These are phyloP conservation scores for Phytophthora sp. DNA, from an alignment of 352 stramenopile genomes.

Conservation along the genomic window DNA sequence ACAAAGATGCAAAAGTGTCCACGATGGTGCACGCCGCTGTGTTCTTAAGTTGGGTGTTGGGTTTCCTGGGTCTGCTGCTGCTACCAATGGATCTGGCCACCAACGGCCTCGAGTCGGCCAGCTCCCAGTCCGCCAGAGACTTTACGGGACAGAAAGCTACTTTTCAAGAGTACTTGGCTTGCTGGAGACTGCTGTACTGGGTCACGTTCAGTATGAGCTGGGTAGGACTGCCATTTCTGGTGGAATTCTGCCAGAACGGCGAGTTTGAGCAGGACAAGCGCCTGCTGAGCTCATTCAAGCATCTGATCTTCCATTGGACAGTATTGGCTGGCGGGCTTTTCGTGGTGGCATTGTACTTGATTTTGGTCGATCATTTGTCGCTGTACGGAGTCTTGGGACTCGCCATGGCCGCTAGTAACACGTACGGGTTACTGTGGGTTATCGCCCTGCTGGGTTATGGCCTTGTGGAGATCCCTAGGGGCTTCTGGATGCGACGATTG, in stretches of 20 bases:
- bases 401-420: slow-evolving; percentile 68
- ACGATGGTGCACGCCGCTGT: slow-evolving; percentile 45
- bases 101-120: slow-evolving; percentile 41
- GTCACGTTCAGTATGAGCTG: slow-evolving; percentile 69
- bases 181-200: slow-evolving; percentile 75
- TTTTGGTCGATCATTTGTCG: slow-evolving; percentile 66
- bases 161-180: slow-evolving; percentile 31
- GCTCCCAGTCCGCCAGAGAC: background rate
- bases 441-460: slow-evolving; percentile 69
- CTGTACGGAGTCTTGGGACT: slow-evolving; percentile 54
- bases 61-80: slow-evolving; percentile 65
- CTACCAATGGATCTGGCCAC: slow-evolving; percentile 65
- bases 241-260: slow-evolving; percentile 66
- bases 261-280: slow-evolving; percentile 59
- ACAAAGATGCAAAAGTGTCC: slow-evolving; percentile 56
- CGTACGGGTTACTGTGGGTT: slow-evolving; percentile 69
- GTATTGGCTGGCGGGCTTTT: slow-evolving; percentile 38
- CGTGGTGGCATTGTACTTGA: slow-evolving; percentile 54
- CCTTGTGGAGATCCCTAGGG: slow-evolving; percentile 62
- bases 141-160: slow-evolving; percentile 8
- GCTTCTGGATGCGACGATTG: slow-evolving; percentile 50
- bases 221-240: slow-evolving; percentile 63
- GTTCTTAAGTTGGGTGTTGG: slow-evolving; percentile 64
- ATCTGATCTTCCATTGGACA: slow-evolving; percentile 66
- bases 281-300: slow-evolving; percentile 42